Base-by-base conservation (phyloP, 108 stramenopile genomes). In the Seminavis robusta region DNA sequence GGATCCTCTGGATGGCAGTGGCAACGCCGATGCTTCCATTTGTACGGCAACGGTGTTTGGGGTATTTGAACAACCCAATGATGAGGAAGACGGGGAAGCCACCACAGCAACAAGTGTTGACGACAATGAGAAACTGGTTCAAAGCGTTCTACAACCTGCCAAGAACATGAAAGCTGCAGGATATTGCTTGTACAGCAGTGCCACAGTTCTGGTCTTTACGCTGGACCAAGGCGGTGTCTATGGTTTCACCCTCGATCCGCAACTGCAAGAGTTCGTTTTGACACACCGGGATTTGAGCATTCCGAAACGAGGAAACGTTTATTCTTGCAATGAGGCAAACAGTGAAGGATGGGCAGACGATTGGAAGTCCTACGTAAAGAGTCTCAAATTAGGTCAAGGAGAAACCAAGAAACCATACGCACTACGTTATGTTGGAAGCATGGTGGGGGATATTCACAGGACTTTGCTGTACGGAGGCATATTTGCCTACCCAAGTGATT, bases 381-480 rank as follows among this genome's bases (percentile, higher is more conserved):
- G 65, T 32, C 65, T 98, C 55, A 99, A 97, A 74, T 73, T 69
- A 10, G 84, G 85, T 9, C 58, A 67, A 40, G 85, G 82, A 30
- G 67, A 89, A 71, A 73, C 80, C 25, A 56, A 70, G 53, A 47
- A 69, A 51, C 61, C 71, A 23, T 87, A 90, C 56, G 80, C 86
- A 16, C 78, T 83, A 56, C 92, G 98, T 17, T 99, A 99, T 69
- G 94, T 99, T 11, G 98, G 98, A 11, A 89, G 86, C 60, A 97
- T 99, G 97, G 98, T 98, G 33, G 94, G 96, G 4, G 98, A 99
- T 69, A 93, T 98, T 23, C 98, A 99, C 74, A 88, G 98, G 2
- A 99, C 99, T 1, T 60, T 99, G 34, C 69, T 95, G 43, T 99
- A 99, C 67, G 97, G 97, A 17, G 99, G 99, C 0, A 80, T 99